phyloP scores from a whole-genome alignment of 2,329 filamentous ascomycete species.

The Fusarium sublunatum region DNA sequence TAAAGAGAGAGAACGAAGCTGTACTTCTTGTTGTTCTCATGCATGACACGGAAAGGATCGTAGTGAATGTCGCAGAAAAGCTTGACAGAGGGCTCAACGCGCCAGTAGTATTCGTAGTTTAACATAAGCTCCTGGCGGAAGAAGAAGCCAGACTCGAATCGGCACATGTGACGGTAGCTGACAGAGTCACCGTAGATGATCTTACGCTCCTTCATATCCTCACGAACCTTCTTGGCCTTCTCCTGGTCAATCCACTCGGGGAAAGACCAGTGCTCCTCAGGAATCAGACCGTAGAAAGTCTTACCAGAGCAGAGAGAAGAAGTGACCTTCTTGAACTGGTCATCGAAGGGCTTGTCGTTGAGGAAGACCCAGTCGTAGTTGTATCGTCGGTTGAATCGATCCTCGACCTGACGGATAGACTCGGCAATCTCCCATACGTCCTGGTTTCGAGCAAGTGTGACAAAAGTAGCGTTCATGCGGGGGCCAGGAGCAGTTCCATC shows the following conservation, averaged over 20 bases:
- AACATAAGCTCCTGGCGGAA: slow-evolving; percentile 94
- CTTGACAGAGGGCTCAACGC: slow-evolving; percentile 96
- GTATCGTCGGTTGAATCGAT: slow-evolving; percentile 96
- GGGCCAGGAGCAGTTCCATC: slow-evolving; percentile 69
- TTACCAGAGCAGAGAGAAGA: slow-evolving; percentile 90
- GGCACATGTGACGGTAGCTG: slow-evolving; percentile 99
- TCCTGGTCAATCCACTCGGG: slow-evolving; percentile 96
- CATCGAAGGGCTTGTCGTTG: slow-evolving; percentile 94
- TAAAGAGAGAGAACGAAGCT: slow-evolving; percentile 95
- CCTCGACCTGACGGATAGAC: slow-evolving; percentile 95
- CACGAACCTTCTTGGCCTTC: slow-evolving; percentile 86
- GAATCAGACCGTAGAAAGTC: slow-evolving; percentile 90
- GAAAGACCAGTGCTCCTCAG: slow-evolving; percentile 96
- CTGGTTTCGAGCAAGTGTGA: slow-evolving; percentile 90
- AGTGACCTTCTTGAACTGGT: slow-evolving; percentile 92
- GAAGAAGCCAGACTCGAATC: slow-evolving; percentile 99
- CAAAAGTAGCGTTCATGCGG: slow-evolving; percentile 96
- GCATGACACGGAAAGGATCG: slow-evolving; percentile 97
- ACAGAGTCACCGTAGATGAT: slow-evolving; percentile 98
- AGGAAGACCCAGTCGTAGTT: slow-evolving; percentile 99
- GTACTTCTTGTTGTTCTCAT: slow-evolving; percentile 97
- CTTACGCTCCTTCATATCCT: slow-evolving; percentile 93
- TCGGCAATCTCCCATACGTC: slow-evolving; percentile 97
- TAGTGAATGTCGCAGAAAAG: slow-evolving; percentile 96
- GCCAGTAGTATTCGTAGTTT: slow-evolving; percentile 99